phyloP scores from a whole-genome alignment of 805 yeast genomes.

The Wickerhamiella bombiphila region DNA sequence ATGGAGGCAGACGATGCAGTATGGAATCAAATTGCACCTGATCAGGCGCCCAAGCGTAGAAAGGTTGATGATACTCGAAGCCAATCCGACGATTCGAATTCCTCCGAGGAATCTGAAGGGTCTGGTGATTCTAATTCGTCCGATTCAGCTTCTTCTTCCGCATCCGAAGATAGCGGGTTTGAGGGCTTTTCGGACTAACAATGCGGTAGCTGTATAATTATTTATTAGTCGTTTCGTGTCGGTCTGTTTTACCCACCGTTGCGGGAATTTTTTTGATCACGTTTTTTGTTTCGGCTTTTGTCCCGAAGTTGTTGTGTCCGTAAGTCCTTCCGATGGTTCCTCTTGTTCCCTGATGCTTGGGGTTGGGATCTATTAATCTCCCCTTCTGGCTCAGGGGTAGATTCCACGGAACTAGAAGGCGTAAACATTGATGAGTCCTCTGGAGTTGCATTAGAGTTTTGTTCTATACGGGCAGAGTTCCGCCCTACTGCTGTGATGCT shows the following conservation, averaged over 20 bases:
- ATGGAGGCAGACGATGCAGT: conserved; percentile 25
- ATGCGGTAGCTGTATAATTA: too few relatives aligned
- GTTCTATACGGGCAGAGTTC: neutral
- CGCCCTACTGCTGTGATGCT: neutral
- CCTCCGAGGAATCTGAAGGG: too few relatives aligned
- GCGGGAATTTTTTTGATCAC: conserved; percentile 34
- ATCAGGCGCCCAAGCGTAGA: too few relatives aligned
- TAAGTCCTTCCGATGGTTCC: neutral
- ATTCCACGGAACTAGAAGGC: neutral
- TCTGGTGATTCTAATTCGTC: conserved; percentile 4
- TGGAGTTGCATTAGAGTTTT: neutral
- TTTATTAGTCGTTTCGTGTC: too few relatives aligned
- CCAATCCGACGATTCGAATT: too few relatives aligned
- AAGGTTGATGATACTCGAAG: too few relatives aligned
- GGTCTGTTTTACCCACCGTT: neutral
- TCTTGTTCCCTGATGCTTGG: neutral
- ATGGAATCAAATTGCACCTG: conserved; percentile 25
- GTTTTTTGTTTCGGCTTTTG: conserved; percentile 7
- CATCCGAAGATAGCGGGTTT: conserved; percentile 1
- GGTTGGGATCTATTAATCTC: neutral
- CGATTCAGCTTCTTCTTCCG: too few relatives aligned
- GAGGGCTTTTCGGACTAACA: conserved; percentile 6
- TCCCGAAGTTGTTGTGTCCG: conserved; percentile 13
- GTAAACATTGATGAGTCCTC: neutral
- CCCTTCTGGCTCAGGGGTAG: neutral